Percentiles rank a stretch among this genome's conserved stretches.
phyloP scores from a whole-genome alignment of 495 filamentous ascomycete genomes.

The Neurospora sp. region DNA sequence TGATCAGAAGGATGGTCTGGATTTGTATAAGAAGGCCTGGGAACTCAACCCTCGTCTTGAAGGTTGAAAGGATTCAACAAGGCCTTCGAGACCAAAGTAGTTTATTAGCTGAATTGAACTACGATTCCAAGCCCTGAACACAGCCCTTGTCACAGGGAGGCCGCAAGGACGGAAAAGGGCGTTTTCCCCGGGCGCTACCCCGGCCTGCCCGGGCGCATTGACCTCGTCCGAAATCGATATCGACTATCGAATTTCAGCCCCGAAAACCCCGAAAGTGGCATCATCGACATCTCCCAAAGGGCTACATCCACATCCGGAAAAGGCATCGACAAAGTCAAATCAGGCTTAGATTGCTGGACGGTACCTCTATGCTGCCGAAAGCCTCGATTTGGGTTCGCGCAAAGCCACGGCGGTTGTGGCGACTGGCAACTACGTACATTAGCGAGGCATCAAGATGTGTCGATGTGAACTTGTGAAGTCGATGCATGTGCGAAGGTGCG shows the following conservation, averaged over 20 bases:
- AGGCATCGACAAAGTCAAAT: background rate
- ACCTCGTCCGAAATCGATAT: background rate
- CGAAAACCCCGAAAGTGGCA: background rate
- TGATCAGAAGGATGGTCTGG: too few relatives aligned
- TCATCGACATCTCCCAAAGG: background rate
- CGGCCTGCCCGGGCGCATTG: background rate
- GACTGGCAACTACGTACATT: too few relatives aligned
- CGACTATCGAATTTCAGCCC: background rate
- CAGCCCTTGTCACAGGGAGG: too few relatives aligned
- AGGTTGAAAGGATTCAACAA: too few relatives aligned
- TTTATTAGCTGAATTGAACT: too few relatives aligned
- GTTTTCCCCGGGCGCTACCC: background rate
- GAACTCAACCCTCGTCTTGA: too few relatives aligned
- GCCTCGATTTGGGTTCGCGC: background rate
- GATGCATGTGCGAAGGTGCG: too few relatives aligned
- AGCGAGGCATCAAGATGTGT: too few relatives aligned
- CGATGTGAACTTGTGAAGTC: too few relatives aligned
- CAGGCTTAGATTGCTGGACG: background rate
- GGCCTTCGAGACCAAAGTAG: too few relatives aligned
- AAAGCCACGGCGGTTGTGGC: background rate
- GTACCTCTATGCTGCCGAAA: background rate
- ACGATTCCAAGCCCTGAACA: too few relatives aligned
- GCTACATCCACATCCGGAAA: background rate
- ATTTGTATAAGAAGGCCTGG: too few relatives aligned
- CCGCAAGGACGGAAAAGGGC: background rate